Evolutionary conservation across 129 eudicot species (phyloP), one percentile per base, ranked within the genome.

Genomic region (Pulicaria dysenterica): DNA sequence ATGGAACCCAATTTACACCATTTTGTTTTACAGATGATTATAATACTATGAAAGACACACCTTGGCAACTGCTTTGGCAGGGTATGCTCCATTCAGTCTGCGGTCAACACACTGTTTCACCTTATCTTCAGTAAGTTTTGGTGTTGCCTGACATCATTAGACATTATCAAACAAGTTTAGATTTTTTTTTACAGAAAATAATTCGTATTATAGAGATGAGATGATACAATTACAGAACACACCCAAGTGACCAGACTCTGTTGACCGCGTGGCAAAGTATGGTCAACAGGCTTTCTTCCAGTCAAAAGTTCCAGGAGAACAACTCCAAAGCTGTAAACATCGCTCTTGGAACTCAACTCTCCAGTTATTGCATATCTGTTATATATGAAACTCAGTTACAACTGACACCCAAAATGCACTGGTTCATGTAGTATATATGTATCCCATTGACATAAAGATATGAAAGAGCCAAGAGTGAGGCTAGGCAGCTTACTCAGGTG

Each of bases 241-340:
- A 89, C 96, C 96, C 96, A 89, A 45, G 85, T 89, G 66, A 89
- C 86, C 16, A 89, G 83, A 82, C 89, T 86, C 64, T 89, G 96
- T 58, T 89, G 90, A 58, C 92, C 96, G 71, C 88, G 85, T n/a
- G 96, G 96, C 45, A 86, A 69, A 41, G 90, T 89, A 79, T 84
- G 88, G 68, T 89, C 96, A 45, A 86, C 85, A 59, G 96, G 90
- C 54, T 84, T 89, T 44, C 90, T 82, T 3, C 92, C 96, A 3
- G 92, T 89, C 44, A 89, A 70, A 42, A 86, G 92, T 73, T 86
- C 90, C 13, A 89, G 81, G 8, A 89, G 90, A 63, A 86, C 96
- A 38, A 86, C 90, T 5, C 90, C 90, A 51, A 82, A 86, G 68
- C 92, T 89, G 78, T 89, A 86, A 37, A n/a, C n/a, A n/a, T n/a